These are phyloP conservation scores for Lepraria neglecta DNA, from an alignment of 495 filamentous ascomycete species.

Conservation along the genomic window DNA sequence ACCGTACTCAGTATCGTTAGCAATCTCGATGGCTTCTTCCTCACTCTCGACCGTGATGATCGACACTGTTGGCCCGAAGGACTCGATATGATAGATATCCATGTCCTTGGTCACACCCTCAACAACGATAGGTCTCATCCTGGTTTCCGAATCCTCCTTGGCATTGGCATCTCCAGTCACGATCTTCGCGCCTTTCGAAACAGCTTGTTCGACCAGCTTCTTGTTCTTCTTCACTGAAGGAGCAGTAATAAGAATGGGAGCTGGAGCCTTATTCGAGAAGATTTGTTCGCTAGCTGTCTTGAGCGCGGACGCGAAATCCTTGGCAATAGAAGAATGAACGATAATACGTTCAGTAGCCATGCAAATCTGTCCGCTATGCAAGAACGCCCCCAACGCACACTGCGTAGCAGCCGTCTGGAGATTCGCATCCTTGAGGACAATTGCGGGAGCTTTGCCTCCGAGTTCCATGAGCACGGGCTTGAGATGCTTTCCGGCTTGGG, in stretches of 20 bases:
- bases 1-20: constrained; percentile 51
- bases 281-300: constrained; percentile 45
- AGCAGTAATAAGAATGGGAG: constrained; percentile 55
- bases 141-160: constrained; percentile 39
- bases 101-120: constrained; percentile 66
- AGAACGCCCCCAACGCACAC: constrained; percentile 47
- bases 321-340: constrained; percentile 63
- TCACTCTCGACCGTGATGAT: constrained; percentile 43
- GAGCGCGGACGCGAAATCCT: constrained; percentile 49
- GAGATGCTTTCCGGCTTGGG: constrained; percentile 47
- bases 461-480: constrained; percentile 59
- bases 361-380: constrained; percentile 76
- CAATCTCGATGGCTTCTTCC: constrained; percentile 43
- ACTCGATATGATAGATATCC: constrained; percentile 76
- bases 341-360: constrained; percentile 88
- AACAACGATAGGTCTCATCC: constrained; percentile 68
- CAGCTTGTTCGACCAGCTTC: constrained; percentile 57
- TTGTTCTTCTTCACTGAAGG: constrained; percentile 61
- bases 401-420: constrained; percentile 48
- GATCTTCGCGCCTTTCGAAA: constrained; percentile 61
- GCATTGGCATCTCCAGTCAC: constrained; percentile 51
- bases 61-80: constrained; percentile 75
- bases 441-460: constrained; percentile 54
- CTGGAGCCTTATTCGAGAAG: constrained; percentile 45
- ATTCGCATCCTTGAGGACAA: constrained; percentile 55